Conservation (phyloP, 2,329 filamentous ascomycete genomes). For the Endoconidiophora laricicola region DNA sequence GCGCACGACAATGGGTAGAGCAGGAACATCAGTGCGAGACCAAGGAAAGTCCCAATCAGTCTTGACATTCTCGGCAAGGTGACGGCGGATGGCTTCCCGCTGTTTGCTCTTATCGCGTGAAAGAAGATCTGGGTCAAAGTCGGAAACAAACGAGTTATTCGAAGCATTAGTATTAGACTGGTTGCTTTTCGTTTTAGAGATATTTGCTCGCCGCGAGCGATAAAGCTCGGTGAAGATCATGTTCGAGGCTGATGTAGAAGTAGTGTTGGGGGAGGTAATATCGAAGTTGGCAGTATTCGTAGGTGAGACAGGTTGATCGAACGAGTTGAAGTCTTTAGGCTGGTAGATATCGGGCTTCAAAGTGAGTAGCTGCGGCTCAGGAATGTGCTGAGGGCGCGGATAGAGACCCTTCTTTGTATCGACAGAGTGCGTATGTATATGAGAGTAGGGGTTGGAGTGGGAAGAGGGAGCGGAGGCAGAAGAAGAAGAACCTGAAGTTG, state of each 20-base stretch:
- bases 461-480: conserved; percentile 8
- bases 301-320: conserved; percentile 8
- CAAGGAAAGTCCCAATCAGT: conserved; percentile 45
- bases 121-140: conserved; percentile 43
- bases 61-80: conserved; percentile 35
- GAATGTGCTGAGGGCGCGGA: conserved; percentile 7
- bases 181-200: conserved; percentile 24
- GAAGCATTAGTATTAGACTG: conserved; percentile 15
- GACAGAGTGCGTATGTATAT: background rate
- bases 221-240: conserved; percentile 47
- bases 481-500: conserved; percentile 4
- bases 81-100: conserved; percentile 43
- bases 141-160: conserved; percentile 19
- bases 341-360: conserved; percentile 7
- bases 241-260: conserved; percentile 16
- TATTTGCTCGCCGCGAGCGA: conserved; percentile 36
- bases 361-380: conserved; percentile 9
- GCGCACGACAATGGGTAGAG: conserved; percentile 12
- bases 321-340: conserved; percentile 12
- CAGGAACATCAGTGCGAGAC: conserved; percentile 24
- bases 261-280: conserved; percentile 2
- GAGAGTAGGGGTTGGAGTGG: conserved; percentile 5
- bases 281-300: conserved; percentile 5
- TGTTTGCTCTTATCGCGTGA: conserved; percentile 45
- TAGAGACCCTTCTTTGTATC: conserved; percentile 10